These are phyloP conservation scores for Cryptococcus floricola DNA, from an alignment of 1,284 basidiomycete genomes.

Conservation along the genomic window DNA sequence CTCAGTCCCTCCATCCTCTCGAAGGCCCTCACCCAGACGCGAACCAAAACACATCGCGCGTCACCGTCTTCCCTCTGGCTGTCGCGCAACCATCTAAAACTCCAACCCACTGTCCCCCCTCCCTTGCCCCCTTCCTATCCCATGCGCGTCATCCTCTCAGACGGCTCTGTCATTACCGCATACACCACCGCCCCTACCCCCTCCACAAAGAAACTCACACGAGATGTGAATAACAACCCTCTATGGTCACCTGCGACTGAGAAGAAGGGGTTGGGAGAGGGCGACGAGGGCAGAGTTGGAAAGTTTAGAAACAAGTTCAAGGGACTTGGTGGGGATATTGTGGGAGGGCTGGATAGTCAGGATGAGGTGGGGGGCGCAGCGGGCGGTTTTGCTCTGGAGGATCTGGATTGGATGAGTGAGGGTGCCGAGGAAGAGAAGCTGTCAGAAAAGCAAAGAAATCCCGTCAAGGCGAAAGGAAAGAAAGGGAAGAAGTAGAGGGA, in stretches of 20 bases:
- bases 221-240: slow-evolving; percentile 80
- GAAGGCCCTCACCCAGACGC: not conserved
- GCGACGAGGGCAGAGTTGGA: slow-evolving; percentile 69
- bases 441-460: slow-evolving; percentile 29
- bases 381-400: slow-evolving; percentile 27
- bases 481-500: slow-evolving; percentile 27
- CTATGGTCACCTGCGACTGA: slow-evolving; percentile 60
- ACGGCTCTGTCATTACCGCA: slow-evolving; percentile 80
- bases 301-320: slow-evolving; percentile 74
- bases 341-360: not conserved
- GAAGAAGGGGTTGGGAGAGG: slow-evolving; percentile 56
- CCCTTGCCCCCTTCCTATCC: slow-evolving; percentile 78
- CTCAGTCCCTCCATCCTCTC: not conserved
- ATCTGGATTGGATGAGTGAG: slow-evolving; percentile 49
- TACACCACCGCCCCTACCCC: slow-evolving; percentile 80
- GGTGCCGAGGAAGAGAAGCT: slow-evolving; percentile 46
- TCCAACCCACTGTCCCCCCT: slow-evolving; percentile 61
- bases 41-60: slow-evolving; percentile 16
- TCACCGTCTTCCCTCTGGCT: slow-evolving; percentile 36
- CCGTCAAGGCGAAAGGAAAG: slow-evolving; percentile 30
- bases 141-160: slow-evolving; percentile 73
- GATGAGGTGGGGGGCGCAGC: slow-evolving; percentile 7
- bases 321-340: slow-evolving; percentile 25
- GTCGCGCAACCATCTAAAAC: slow-evolving; percentile 40
- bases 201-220: slow-evolving; percentile 62